Evolutionary conservation across 805 yeast genomes (phyloP).

Genomic region (Tetrapisispora pingtungensis): DNA sequence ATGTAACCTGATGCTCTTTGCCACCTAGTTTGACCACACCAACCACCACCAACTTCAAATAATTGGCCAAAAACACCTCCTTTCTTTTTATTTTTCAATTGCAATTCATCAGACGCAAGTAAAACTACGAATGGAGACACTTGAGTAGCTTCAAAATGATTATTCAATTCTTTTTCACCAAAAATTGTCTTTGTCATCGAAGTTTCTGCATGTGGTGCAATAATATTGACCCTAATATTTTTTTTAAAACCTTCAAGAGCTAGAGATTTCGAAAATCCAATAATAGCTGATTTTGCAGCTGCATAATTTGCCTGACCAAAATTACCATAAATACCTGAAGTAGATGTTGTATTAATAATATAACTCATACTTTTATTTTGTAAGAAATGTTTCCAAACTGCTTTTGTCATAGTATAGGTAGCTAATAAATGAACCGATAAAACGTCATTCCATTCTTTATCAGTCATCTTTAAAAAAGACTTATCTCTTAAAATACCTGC

Average conservation of each 20-base stretch:
- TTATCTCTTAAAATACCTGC: slow-evolving; percentile 92
- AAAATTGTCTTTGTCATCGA: slow-evolving; percentile 91
- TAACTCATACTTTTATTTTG: slow-evolving; percentile 65
- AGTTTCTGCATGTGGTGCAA: slow-evolving; percentile 98
- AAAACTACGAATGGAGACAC: slow-evolving; percentile 85
- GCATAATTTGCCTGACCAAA: slow-evolving; percentile 97
- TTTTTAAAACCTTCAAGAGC: slow-evolving; percentile 84
- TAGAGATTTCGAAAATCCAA: slow-evolving; percentile 75
- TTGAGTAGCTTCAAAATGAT: slow-evolving; percentile 74
- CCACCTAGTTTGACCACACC: slow-evolving; percentile 93
- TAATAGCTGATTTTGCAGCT: slow-evolving; percentile 82
- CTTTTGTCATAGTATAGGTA: slow-evolving; percentile 68
- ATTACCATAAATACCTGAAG: slow-evolving; percentile 95
- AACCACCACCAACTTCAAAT: slow-evolving; percentile 93
- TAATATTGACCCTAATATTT: slow-evolving; percentile 65
- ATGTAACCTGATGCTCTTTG: slow-evolving; percentile 85
- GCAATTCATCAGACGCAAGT: slow-evolving; percentile 63
- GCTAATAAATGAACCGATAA: slow-evolving; percentile 75
- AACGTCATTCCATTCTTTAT: slow-evolving; percentile 74
- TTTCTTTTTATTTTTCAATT: slow-evolving; percentile 19
- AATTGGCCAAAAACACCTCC: slow-evolving; percentile 59
- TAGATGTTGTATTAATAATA: slow-evolving; percentile 82
- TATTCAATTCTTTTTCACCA: slow-evolving; percentile 58
- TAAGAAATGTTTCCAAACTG: slow-evolving; percentile 85
- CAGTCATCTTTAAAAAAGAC: slow-evolving; percentile 76